phyloP scores from a whole-genome alignment of 2,329 filamentous ascomycete species.

The Fusarium chlamydosporum region DNA sequence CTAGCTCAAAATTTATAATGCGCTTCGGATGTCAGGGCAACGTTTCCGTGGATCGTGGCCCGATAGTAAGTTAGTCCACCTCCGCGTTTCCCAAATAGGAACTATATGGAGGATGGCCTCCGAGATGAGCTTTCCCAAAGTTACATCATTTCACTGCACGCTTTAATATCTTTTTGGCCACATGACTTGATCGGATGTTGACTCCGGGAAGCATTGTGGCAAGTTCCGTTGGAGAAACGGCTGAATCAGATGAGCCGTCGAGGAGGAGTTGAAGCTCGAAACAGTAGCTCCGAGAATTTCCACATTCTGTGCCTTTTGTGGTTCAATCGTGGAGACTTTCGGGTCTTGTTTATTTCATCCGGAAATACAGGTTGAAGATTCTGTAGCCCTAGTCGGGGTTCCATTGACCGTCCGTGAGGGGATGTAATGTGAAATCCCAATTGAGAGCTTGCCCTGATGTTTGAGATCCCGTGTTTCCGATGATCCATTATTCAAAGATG shows the following conservation, averaged over 20 bases:
- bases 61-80: slow-evolving; percentile 13
- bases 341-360: slow-evolving; percentile 18
- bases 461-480: slow-evolving; percentile 41
- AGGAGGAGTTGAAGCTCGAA: slow-evolving; percentile 13
- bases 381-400: background rate
- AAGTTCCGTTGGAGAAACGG: background rate
- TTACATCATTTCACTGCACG: slow-evolving; percentile 20
- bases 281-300: slow-evolving; percentile 28
- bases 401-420: background rate
- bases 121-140: slow-evolving; percentile 33
- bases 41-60: slow-evolving; percentile 19
- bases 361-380: background rate
- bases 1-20: background rate
- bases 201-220: slow-evolving; percentile 9
- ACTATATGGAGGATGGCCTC: slow-evolving; percentile 35
- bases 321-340: background rate
- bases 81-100: slow-evolving; percentile 32
- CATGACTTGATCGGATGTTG: slow-evolving; percentile 15
- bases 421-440: background rate
- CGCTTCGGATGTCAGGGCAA: slow-evolving; percentile 23
- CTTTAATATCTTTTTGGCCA: slow-evolving; percentile 2
- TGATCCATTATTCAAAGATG: background rate
- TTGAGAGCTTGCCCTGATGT: background rate
- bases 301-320: background rate
- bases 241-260: background rate